Evolutionary conservation across 2,329 filamentous ascomycete species (phyloP), one percentile per base, ranked within the genome.

Genomic region (Calonectria hongkongensis): DNA sequence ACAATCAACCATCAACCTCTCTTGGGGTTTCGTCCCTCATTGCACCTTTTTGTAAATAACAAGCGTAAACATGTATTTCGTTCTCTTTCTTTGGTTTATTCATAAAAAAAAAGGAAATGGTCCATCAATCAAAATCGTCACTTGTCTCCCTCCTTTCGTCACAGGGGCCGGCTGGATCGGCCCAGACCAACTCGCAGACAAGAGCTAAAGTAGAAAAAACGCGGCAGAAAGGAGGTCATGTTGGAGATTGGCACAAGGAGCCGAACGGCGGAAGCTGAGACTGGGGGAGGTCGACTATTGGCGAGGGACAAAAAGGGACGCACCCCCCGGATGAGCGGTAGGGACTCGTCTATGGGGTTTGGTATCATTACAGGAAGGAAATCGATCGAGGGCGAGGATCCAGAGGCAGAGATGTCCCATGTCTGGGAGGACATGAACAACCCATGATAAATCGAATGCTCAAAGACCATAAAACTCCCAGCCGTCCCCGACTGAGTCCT

Each of bases 391-490:
- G 51, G 45, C 45, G 68, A 74, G 66, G 68, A 72, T 69, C 47
- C 68, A 50, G 65, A 56, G 60, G 62, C 54, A 41, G 51, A 43
- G 54, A 47, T 48, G 47, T 67, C 70, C 60, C 56, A 58, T 27
- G 36, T n/a, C 50, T 9, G 21, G 54, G 36, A n/a, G 47, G 30
- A 56, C 64, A 33, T 39, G 43, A 27, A 33, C 28, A 70, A 66
- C 72, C 39, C 54, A 27, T 21, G 54, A 36, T 39, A 60, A 39
- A 36, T 60, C 54, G 54, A 60, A 62, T 60, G 72, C 50, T 82
- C 76, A 92, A 70, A 93, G 83, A 79, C 90, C 91, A 80, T 94
- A 93, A 79, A 92, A 87, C 78, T 90, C 90, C 92, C 92, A 94
- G 73, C 91, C 91, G 83, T 93, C 91, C 72, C 79, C 80, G 45